Evolutionary conservation across 352 stramenopile genomes (phyloP).

Genomic region (Halophytophthora batemanensis): DNA sequence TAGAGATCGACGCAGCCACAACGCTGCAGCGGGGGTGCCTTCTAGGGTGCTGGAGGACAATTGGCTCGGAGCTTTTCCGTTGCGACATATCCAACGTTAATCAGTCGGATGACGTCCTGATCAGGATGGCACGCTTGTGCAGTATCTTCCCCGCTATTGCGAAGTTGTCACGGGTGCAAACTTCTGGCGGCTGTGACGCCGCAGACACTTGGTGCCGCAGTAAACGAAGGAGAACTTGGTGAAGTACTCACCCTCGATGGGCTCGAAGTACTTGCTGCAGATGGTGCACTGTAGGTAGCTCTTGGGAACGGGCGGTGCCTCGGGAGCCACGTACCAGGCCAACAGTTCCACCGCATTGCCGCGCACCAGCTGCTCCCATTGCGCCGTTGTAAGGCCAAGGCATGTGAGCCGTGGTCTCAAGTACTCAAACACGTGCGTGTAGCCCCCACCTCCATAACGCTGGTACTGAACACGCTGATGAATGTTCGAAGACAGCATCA

Average conservation of each 20-base stretch:
- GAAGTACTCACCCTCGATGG: conserved; percentile 84
- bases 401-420: conserved; percentile 43
- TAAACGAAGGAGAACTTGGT: conserved; percentile 84
- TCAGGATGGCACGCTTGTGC: too few relatives aligned
- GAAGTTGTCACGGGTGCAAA: conserved; percentile 26
- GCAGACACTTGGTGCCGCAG: conserved; percentile 80
- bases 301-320: conserved; percentile 55
- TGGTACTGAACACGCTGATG: conserved; percentile 67
- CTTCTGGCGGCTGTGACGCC: conserved; percentile 59
- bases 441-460: conserved; percentile 67
- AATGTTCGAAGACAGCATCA: conserved; percentile 66
- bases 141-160: too few relatives aligned
- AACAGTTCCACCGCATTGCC: conserved; percentile 48
- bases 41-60: too few relatives aligned
- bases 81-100: too few relatives aligned
- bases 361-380: conserved; percentile 45
- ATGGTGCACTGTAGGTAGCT: conserved; percentile 76
- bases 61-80: too few relatives aligned
- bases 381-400: conserved; percentile 25
- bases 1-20: too few relatives aligned
- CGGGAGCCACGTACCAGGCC: conserved; percentile 59
- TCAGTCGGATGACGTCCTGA: too few relatives aligned
- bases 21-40: too few relatives aligned
- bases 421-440: conserved; percentile 48
- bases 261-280: conserved; percentile 70